Conservation (phyloP, 805 yeast genomes). For the Kazachstania martiniae region DNA sequence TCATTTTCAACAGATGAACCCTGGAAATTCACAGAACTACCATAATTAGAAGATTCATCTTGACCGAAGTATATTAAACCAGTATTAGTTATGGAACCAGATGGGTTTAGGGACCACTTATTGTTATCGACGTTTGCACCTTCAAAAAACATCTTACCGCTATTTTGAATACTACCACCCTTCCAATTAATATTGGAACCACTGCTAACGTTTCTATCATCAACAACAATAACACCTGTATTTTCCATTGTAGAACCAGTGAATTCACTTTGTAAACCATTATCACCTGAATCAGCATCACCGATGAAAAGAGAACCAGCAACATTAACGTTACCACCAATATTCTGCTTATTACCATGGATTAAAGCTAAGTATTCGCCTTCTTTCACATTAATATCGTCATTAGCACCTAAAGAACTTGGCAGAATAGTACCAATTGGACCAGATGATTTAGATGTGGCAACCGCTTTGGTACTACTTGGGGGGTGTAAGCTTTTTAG, state of each 20-base stretch:
- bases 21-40: constrained; percentile 1
- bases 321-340: constrained; percentile 2
- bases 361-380: constrained; percentile 6
- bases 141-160: constrained; percentile 7
- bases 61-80: constrained; percentile 8
- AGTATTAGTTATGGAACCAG: constrained; percentile 3
- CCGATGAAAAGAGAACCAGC: constrained; percentile 9
- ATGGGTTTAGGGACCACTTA: constrained; percentile 4
- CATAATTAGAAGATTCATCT: constrained; percentile 1
- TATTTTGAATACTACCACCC: constrained; percentile 5
- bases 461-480: too few species aligned
- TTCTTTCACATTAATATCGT: constrained; percentile 2
- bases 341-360: constrained; percentile 4
- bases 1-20: constrained; percentile 3
- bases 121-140: constrained; percentile 3
- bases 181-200: constrained; percentile 5
- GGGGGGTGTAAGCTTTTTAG: too few species aligned
- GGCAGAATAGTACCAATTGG: constrained; percentile 1
- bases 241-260: constrained; percentile 4
- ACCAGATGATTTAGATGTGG: too few species aligned
- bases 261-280: constrained; percentile 4
- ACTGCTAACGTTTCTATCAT: constrained; percentile 5
- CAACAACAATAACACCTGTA: constrained; percentile 8
- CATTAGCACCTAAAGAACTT: constrained; percentile 1
- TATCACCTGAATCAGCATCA: constrained; percentile 2